phyloP scores from a whole-genome alignment of 2,329 filamentous ascomycete genomes.

The Penicillium polonicum region DNA sequence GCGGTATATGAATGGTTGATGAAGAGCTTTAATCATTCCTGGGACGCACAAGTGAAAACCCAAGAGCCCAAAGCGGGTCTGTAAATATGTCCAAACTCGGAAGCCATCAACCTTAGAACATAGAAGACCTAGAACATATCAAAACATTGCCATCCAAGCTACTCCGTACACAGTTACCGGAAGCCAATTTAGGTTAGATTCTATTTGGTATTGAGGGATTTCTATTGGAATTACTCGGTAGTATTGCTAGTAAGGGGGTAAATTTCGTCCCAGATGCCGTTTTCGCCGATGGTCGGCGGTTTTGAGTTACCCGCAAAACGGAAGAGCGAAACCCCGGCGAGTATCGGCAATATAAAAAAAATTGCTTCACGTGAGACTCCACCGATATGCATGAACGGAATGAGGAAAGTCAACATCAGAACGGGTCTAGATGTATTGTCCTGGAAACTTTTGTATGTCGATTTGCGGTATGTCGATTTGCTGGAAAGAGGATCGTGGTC shows the following conservation, averaged over 20 bases:
- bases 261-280: slow-evolving; percentile 27
- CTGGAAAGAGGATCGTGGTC: slow-evolving; percentile 12
- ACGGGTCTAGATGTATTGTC: slow-evolving; percentile 1
- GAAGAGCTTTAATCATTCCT: slow-evolving; percentile 41
- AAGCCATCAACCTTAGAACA: background rate
- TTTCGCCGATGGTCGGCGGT: slow-evolving; percentile 32
- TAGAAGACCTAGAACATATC: background rate
- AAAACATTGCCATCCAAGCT: slow-evolving; percentile 8
- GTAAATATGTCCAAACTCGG: background rate
- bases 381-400: slow-evolving; percentile 13
- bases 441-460: slow-evolving; percentile 8
- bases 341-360: slow-evolving; percentile 33
- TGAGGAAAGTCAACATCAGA: slow-evolving; percentile 5
- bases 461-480: slow-evolving; percentile 8
- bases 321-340: slow-evolving; percentile 27
- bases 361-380: slow-evolving; percentile 25
- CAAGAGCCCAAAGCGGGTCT: background rate
- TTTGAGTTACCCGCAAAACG: slow-evolving; percentile 29
- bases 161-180: slow-evolving; percentile 17
- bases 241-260: slow-evolving; percentile 31
- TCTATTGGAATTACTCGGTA: slow-evolving; percentile 27
- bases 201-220: slow-evolving; percentile 29
- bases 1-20: slow-evolving; percentile 88
- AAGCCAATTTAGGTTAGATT: slow-evolving; percentile 25
- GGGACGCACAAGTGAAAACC: slow-evolving; percentile 6